A percentile compares a stretch with the other conserved stretches of the same genome.
Conservation (phyloP, 441 rosid genomes). For the Flueggea neowawraea region DNA sequence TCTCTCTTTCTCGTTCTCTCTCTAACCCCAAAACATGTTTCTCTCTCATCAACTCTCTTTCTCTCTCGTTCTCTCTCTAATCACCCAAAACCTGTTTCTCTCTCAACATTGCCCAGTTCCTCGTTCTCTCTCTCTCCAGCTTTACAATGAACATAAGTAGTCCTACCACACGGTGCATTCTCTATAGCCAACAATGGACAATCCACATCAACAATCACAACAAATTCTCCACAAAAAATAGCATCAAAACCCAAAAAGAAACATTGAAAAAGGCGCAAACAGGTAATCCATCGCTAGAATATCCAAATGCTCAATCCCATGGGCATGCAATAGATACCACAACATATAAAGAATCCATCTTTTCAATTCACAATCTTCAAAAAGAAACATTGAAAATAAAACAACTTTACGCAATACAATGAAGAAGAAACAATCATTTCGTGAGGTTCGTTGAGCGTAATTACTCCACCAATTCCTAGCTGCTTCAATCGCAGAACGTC, state of each 20-base stretch:
- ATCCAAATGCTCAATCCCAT: conserved; percentile 69
- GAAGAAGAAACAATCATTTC: conserved; percentile 78
- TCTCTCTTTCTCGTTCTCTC: no score
- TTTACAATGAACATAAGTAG: no score
- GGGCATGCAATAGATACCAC: conserved; percentile 35
- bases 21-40: no score
- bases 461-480: conserved; percentile 74
- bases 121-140: no score
- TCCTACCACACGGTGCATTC: no score
- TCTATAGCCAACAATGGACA: no score
- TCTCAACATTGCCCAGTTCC: no score
- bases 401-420: conserved; percentile 48
- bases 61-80: no score
- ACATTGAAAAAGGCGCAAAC: conserved; percentile 68
- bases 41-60: no score
- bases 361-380: neutral
- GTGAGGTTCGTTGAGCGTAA: no score
- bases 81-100: no score
- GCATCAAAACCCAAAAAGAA: conserved; percentile 1
- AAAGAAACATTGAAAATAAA: neutral
- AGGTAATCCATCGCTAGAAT: conserved; percentile 88
- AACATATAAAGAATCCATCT: neutral
- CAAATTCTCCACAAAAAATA: neutral
- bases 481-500: conserved; percentile 70
- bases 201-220: neutral